These are phyloP conservation scores for Mycena crocata DNA, from an alignment of 768 basidiomycete genomes.

Conservation along the genomic window DNA sequence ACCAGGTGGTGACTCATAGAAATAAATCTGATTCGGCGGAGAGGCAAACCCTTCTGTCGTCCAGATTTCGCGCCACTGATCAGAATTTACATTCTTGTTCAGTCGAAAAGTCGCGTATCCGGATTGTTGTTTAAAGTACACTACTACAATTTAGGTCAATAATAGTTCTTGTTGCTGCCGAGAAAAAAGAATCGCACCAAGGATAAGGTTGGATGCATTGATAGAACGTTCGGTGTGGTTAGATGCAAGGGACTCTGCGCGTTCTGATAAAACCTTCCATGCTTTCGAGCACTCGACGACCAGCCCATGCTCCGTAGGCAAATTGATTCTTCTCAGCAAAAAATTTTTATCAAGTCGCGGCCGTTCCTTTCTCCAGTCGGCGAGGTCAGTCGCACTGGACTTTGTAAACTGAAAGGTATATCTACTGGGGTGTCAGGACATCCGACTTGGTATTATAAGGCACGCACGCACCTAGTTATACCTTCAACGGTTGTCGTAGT, in stretches of 20 bases:
- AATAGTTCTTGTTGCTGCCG: neutral
- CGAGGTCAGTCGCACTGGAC: neutral
- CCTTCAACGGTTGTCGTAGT: neutral
- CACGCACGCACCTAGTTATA: conserved; percentile 5
- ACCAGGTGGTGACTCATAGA: conserved; percentile 25
- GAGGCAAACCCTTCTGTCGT: conserved; percentile 5
- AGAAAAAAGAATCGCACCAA: conserved; percentile 7
- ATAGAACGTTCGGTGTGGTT: conserved; percentile 3
- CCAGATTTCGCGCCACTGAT: conserved; percentile 24
- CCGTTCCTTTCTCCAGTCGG: conserved; percentile 11
- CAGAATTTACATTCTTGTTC: conserved; percentile 9
- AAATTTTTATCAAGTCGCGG: conserved; percentile 17
- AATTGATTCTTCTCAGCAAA: conserved; percentile 18
- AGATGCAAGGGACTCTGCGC: neutral
- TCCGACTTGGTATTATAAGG: neutral
- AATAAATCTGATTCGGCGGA: conserved; percentile 21
- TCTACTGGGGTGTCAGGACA: neutral
- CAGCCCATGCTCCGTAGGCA: conserved; percentile 7
- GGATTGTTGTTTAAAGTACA: conserved; percentile 27
- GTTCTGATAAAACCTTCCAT: conserved; percentile 15
- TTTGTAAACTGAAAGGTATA: conserved; percentile 11
- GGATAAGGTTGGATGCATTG: conserved; percentile 18
- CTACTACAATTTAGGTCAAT: conserved; percentile 1
- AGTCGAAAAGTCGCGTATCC: conserved; percentile 22
- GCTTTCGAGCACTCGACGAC: conserved; percentile 22